Percentiles rank a stretch among this genome's conserved stretches.
Conservation (phyloP, 83 land plant genomes). For the Thuja plicata region DNA sequence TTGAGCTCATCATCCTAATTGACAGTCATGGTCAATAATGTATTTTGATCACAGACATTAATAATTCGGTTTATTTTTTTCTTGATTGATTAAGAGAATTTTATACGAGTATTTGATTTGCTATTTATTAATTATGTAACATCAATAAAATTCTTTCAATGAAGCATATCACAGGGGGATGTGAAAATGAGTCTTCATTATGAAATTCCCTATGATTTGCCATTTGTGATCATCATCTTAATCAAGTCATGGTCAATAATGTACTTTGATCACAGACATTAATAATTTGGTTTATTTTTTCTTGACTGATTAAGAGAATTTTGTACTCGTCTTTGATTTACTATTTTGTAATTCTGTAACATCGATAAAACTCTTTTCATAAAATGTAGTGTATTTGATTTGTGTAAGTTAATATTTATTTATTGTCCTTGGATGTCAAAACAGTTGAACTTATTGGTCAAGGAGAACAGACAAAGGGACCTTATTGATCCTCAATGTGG, state of each 20-base stretch:
- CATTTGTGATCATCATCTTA: too few relatives aligned
- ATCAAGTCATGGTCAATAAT: neutral
- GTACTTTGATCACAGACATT: neutral
- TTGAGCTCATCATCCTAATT: too few relatives aligned
- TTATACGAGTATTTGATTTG: neutral
- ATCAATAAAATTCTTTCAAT: neutral
- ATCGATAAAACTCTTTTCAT: neutral
- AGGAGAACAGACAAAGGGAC: constrained; percentile 62
- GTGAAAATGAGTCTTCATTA: too few relatives aligned
- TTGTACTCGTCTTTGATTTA: neutral
- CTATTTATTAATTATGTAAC: neutral
- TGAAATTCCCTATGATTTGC: too few relatives aligned
- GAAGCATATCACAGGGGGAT: too few relatives aligned
- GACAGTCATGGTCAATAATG: neutral
- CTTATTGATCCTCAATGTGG: constrained; percentile 70
- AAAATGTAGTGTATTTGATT: neutral
- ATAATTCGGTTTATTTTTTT: too few relatives aligned
- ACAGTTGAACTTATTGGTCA: constrained; percentile 67
- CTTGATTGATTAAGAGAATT: neutral
- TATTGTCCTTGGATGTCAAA: constrained; percentile 9
- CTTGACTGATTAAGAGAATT: neutral
- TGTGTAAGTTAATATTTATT: neutral
- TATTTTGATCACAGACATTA: neutral
- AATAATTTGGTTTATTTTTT: too few relatives aligned
- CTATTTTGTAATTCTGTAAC: neutral